These are phyloP conservation scores for Botrytis paeoniae DNA, from an alignment of 2,329 filamentous ascomycete genomes.

Conservation along the genomic window DNA sequence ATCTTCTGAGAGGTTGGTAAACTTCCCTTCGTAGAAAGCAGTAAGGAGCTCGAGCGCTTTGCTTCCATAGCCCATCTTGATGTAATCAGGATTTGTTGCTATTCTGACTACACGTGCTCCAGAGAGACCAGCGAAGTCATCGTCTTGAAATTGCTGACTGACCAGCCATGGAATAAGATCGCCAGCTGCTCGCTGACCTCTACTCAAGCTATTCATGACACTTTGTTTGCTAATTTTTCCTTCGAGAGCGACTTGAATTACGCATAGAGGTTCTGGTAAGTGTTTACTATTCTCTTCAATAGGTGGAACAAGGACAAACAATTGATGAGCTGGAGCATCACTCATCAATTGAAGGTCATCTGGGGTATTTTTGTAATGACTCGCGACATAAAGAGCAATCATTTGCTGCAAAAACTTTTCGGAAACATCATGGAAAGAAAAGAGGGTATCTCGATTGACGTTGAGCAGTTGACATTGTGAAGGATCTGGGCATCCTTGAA, in stretches of 20 bases:
- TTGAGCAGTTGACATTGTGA: conserved; percentile 87
- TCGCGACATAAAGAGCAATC: conserved; percentile 95
- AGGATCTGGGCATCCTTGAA: conserved; percentile 77
- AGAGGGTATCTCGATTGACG: conserved; percentile 95
- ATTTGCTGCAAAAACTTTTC: conserved; percentile 98
- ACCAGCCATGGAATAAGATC: conserved; percentile 97
- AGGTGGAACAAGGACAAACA: conserved; percentile 90
- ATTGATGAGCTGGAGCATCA: conserved; percentile 92
- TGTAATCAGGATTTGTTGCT: conserved; percentile 92
- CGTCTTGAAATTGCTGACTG: conserved; percentile 96
- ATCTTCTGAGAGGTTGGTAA: conserved; percentile 77
- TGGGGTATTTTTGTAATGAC: conserved; percentile 96
- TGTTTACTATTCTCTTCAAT: conserved; percentile 72
- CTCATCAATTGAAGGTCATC: conserved; percentile 99
- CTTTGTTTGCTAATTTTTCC: conserved; percentile 92
- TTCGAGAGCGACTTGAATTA: conserved; percentile 91
- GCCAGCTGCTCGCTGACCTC: conserved; percentile 84
- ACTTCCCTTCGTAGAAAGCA: conserved; percentile 94
- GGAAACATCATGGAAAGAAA: conserved; percentile 95
- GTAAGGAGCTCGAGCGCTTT: conserved; percentile 81
- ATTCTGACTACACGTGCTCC: conserved; percentile 91
- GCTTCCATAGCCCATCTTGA: conserved; percentile 88
- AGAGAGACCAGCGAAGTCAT: conserved; percentile 90
- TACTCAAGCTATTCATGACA: conserved; percentile 82
- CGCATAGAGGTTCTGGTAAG: conserved; percentile 88